Conservation (phyloP, 2,329 filamentous ascomycete species). For the Epichloe hybrida region DNA sequence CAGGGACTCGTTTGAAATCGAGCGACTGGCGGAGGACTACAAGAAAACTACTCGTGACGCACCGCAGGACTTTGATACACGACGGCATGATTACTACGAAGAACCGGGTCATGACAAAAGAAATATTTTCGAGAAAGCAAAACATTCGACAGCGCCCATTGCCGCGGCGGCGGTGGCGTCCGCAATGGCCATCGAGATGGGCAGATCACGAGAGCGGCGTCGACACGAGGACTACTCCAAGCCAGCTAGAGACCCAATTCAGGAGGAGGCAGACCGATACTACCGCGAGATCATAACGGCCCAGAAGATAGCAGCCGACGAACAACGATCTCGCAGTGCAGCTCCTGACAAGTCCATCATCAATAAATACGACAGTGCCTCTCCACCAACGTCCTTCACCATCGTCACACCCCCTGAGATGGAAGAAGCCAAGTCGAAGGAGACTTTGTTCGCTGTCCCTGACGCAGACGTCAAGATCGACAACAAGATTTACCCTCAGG, state of each 20-base stretch:
- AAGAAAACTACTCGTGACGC: constrained; percentile 11
- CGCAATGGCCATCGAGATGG: constrained; percentile 30
- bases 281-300: constrained; percentile 43
- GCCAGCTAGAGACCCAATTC: constrained; percentile 29
- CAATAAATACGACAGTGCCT: constrained; percentile 35
- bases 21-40: constrained; percentile 20
- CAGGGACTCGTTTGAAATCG: constrained; percentile 35
- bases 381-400: constrained; percentile 23
- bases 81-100: constrained; percentile 16
- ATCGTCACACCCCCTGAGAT: constrained; percentile 44
- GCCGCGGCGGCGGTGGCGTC: constrained; percentile 33
- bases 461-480: constrained; percentile 53
- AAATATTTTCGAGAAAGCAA: constrained; percentile 30
- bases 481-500: constrained; percentile 40
- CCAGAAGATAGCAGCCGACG: constrained; percentile 38
- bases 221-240: constrained; percentile 16
- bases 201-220: constrained; percentile 20
- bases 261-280: constrained; percentile 42
- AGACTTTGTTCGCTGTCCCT: constrained; percentile 41
- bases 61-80: constrained; percentile 10
- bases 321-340: constrained; percentile 37
- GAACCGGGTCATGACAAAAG: constrained; percentile 31
- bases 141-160: constrained; percentile 34
- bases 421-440: constrained; percentile 24
- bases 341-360: constrained; percentile 41